Evolutionary conservation across 306 rosid genomes (phyloP), one percentile per base, ranked within the genome.

Genomic region (Glycyrrhiza uralensis): DNA sequence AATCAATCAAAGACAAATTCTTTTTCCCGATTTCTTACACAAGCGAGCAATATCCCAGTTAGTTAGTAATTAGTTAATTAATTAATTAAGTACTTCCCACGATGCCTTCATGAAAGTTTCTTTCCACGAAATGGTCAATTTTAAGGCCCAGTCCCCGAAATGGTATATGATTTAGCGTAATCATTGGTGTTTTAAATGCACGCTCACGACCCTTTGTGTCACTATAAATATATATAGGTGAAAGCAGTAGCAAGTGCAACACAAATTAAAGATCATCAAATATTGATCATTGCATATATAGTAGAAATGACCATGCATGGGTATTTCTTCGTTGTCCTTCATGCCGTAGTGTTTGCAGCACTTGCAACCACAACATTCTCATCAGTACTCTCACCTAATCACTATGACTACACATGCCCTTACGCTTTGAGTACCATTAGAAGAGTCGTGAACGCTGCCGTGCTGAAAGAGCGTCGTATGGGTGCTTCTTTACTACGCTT

Each of bases 401-500:
- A 80, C 50, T 84, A 84, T 15, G 76, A 69, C 1, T 23, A 63
- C 1, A 47, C 81, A 0, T 84, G 88, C 23, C 85, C 88, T 7
- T 7, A 50, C 0, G 85, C 79, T 69, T 55, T 77, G 66, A 70
- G 20, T 6, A 75, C 83, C 39, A 81, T 84, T 19, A 15, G 30
- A 69, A 20, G 36, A 4, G 79, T 65, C 0, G 85, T 84, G 4
- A 15, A 58, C 29, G 67, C 36, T 10, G 83, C 85, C 0, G 76
- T 84, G 1, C 14, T 22, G 26, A 71, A 42, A 51, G 88, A 84
- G 61, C 17, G 18, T 0, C 85, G 88, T 19, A 74, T 81, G 79
- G 88, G 79, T 0, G 88, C 81, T 20, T 84, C 88, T 7, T 29
- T 84, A 24, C 77, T 84, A 5, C 85, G 85, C 2, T 22, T 84